Conservation (phyloP, 2,329 filamentous ascomycete species). For the Cladosporium phlei region DNA sequence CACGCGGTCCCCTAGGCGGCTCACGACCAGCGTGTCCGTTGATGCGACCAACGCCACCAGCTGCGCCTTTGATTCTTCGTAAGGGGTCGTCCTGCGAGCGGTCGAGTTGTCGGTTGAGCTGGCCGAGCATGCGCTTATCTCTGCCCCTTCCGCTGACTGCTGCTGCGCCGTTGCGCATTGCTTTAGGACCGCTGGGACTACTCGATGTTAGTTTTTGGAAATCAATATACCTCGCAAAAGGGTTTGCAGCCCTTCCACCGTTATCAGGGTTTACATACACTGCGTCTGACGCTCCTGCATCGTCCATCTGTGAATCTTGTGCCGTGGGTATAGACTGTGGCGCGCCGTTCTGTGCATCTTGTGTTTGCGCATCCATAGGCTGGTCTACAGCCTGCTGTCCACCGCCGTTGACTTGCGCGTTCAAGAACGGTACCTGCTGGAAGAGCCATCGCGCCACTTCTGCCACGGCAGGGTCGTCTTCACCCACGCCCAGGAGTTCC, state of each 20-base stretch:
- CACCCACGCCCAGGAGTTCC: constrained; percentile 75
- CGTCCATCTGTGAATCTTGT: constrained; percentile 70
- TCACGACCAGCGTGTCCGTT: constrained; percentile 66
- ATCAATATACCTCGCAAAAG: constrained; percentile 4
- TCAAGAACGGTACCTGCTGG: constrained; percentile 68
- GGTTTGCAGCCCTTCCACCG: neutral
- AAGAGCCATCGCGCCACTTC: constrained; percentile 95
- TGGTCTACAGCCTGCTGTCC: constrained; percentile 14
- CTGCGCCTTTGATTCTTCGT: constrained; percentile 69
- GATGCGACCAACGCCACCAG: constrained; percentile 63
- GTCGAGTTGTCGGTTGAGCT: constrained; percentile 68
- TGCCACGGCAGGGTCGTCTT: constrained; percentile 75
- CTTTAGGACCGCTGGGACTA: constrained; percentile 90
- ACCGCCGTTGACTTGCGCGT: constrained; percentile 56
- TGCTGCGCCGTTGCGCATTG: constrained; percentile 72
- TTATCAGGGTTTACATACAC: constrained; percentile 36
- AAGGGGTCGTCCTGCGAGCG: constrained; percentile 68
- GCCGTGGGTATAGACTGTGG: constrained; percentile 12
- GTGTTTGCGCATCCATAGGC: constrained; percentile 7
- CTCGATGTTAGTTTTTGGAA: constrained; percentile 17
- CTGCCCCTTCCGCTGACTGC: constrained; percentile 48
- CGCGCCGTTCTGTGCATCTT: constrained; percentile 12
- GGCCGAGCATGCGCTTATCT: constrained; percentile 78
- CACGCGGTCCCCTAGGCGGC: constrained; percentile 61
- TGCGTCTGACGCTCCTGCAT: constrained; percentile 39